Percentiles rank a stretch among this genome's conserved stretches.
These are phyloP conservation scores for Phytopythium ostracodes DNA, from an alignment of 352 stramenopile genomes.

Conservation along the genomic window DNA sequence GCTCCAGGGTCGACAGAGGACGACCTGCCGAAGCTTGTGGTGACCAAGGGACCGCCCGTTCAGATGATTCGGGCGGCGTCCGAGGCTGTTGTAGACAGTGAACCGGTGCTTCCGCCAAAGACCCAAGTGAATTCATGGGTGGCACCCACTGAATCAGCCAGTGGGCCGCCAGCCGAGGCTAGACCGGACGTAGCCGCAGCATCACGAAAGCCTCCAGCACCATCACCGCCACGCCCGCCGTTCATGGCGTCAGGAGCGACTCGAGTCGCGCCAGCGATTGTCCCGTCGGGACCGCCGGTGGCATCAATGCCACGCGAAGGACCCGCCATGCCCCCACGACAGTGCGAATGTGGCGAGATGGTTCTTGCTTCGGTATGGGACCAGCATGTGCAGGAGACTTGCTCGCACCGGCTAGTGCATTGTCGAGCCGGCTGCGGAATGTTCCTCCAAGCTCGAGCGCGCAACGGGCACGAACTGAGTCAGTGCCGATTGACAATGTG, in stretches of 20 bases:
- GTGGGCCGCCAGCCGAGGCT: constrained; percentile 9
- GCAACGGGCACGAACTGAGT: constrained; percentile 62
- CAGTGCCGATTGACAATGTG: constrained; percentile 67
- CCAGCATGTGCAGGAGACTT: constrained; percentile 26
- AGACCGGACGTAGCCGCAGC: not conserved
- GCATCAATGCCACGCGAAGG: not conserved
- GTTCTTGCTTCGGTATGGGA: constrained; percentile 22
- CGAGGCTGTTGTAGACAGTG: not conserved
- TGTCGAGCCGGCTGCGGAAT: constrained; percentile 51
- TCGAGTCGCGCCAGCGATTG: not conserved
- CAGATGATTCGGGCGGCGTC: constrained; percentile 16
- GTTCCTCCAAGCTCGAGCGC: constrained; percentile 42
- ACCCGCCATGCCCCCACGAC: constrained; percentile 7
- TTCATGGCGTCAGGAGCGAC: not conserved
- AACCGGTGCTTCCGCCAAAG: not conserved
- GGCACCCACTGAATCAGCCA: too few relatives aligned
- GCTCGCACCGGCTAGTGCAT: constrained; percentile 37
- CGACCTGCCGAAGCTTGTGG: constrained; percentile 30
- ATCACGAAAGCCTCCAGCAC: constrained; percentile 8
- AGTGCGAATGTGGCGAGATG: constrained; percentile 42
- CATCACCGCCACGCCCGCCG: not conserved
- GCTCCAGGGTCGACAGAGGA: not conserved
- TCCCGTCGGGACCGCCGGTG: not conserved
- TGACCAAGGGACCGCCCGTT: constrained; percentile 41
- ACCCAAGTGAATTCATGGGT: not conserved